A percentile compares a stretch with the other conserved stretches of the same genome.
phyloP scores from a whole-genome alignment of 1,284 basidiomycete genomes.

The Trametes pubescens region DNA sequence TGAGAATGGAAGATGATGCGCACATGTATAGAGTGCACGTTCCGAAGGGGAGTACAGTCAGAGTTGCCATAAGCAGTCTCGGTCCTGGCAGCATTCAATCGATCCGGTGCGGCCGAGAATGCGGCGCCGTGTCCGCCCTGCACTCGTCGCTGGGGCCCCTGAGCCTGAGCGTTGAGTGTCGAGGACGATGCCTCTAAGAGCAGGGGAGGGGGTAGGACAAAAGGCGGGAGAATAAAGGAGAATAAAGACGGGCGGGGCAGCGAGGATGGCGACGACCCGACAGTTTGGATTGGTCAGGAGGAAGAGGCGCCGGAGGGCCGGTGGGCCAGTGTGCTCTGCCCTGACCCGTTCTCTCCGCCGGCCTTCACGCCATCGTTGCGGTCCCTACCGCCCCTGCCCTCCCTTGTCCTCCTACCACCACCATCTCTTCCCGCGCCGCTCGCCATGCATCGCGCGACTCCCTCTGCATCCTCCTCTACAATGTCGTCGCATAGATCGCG shows the following conservation, averaged over 20 bases:
- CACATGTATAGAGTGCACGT: slow-evolving; percentile 35
- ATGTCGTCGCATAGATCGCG: slow-evolving; percentile 39
- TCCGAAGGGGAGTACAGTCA: slow-evolving; percentile 25
- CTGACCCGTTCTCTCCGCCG: slow-evolving; percentile 43
- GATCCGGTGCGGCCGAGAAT: slow-evolving; percentile 35
- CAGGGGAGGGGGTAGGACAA: slow-evolving; percentile 10
- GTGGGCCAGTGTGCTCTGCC: slow-evolving; percentile 37
- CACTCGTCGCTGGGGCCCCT: not conserved
- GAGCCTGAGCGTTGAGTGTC: not conserved
- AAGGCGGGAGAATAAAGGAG: slow-evolving; percentile 12
- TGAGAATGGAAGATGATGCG: slow-evolving; percentile 39
- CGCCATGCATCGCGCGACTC: slow-evolving; percentile 40
- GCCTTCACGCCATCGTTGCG: slow-evolving; percentile 44
- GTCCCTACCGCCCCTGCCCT: slow-evolving; percentile 42
- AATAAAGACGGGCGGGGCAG: slow-evolving; percentile 21
- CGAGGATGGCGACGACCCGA: slow-evolving; percentile 34
- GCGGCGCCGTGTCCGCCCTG: slow-evolving; percentile 19
- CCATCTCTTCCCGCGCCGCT: slow-evolving; percentile 40
- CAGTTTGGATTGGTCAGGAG: slow-evolving; percentile 33
- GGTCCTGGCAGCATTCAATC: slow-evolving; percentile 33
- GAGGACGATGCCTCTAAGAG: not conserved
- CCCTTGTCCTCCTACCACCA: slow-evolving; percentile 49
- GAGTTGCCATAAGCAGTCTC: slow-evolving; percentile 29
- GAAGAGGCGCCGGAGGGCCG: slow-evolving; percentile 26
- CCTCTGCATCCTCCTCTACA: slow-evolving; percentile 39